Percentiles rank a stretch among this genome's conserved stretches.
Evolutionary conservation across 352 stramenopile species (phyloP).

Genomic region (Globisporangium uncinulatum): DNA sequence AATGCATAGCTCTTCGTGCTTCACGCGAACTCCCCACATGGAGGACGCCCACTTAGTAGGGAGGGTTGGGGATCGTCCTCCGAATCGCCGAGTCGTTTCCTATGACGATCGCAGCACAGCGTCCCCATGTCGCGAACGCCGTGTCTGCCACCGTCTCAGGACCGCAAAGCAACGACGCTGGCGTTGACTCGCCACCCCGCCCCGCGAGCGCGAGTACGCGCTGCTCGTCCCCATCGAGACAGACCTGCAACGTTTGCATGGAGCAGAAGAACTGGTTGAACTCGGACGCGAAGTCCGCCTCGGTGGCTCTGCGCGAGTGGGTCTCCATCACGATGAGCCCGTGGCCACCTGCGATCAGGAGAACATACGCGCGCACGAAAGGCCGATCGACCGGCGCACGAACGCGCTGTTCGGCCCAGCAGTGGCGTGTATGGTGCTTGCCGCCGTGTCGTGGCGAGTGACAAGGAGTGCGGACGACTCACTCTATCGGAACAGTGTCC

Average conservation of each 20-base stretch:
- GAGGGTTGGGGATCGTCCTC: not conserved
- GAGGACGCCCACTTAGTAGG: too few relatives aligned
- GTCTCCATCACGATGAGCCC: not conserved
- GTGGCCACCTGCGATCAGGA: slow-evolving; percentile 3
- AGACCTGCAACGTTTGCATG: slow-evolving; percentile 1
- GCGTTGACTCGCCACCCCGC: not conserved
- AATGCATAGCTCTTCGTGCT: too few relatives aligned
- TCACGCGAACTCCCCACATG: too few relatives aligned
- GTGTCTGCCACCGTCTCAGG: not conserved
- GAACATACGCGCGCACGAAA: slow-evolving; percentile 1
- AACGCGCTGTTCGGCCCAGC: too few relatives aligned
- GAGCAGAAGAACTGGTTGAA: slow-evolving; percentile 12
- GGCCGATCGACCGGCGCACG: not conserved
- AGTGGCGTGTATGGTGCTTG: too few relatives aligned
- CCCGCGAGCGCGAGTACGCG: not conserved
- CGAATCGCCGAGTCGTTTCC: not conserved
- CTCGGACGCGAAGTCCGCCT: slow-evolving; percentile 5
- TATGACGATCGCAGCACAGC: not conserved
- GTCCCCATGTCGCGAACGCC: not conserved
- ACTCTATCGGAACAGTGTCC: too few relatives aligned
- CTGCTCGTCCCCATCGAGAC: not conserved
- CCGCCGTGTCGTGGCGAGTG: too few relatives aligned
- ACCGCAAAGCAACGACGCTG: too few relatives aligned
- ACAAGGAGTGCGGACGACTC: too few relatives aligned
- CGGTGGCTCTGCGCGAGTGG: not conserved